Evolutionary conservation across 2,329 filamentous ascomycete species (phyloP), one percentile per base, ranked within the genome.

Genomic region (Akanthomyces lecanii): DNA sequence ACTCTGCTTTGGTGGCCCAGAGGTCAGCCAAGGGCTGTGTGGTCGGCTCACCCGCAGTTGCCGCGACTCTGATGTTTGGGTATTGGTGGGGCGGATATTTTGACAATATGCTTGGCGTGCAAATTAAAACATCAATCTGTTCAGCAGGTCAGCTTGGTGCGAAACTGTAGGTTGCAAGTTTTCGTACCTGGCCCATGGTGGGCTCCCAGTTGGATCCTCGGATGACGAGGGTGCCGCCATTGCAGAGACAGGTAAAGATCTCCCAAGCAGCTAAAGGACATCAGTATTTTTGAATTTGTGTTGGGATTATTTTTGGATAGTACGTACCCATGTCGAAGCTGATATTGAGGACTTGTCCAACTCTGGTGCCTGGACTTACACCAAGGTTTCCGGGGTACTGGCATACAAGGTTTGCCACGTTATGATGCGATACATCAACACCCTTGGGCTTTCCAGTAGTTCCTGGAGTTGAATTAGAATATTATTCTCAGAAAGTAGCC

Each of bases 241-340:
- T 86, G 72, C 82, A 82, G 28, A 86, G 71, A 58, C 79, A 81
- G 1, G 77, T 79, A 10, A 86, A 77, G n/a, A 86, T 82, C 65
- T 86, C 84, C 84, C 84, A 86, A 14, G 83, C 83, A 25, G 81
- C 84, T 85, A 62, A 54, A 4, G 5, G n/a, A 61, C 30, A 56
- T 62, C 64, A 53, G 33, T 18, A 40, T 56, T 40, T 25, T 18
- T 14, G 12, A 25, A 18, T 1, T 12, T 4, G 4, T 18, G 5
- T 23, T 12, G 2, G 25, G 18, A 12, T 1, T 25, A 8, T n/a
- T 18, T 23, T 57, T 47, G 28, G 23, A 5, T 30, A 36, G 30
- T 48, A 44, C 81, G 68, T 75, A 85, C 83, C 82, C 83, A 86
- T 86, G 66, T 86, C 84, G 65, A 86, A 87, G 50, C 81, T 82